Percentiles rank a stretch among this genome's conserved stretches.
phyloP scores from a whole-genome alignment of 768 basidiomycete species.

The Scleroderma citrinum region DNA sequence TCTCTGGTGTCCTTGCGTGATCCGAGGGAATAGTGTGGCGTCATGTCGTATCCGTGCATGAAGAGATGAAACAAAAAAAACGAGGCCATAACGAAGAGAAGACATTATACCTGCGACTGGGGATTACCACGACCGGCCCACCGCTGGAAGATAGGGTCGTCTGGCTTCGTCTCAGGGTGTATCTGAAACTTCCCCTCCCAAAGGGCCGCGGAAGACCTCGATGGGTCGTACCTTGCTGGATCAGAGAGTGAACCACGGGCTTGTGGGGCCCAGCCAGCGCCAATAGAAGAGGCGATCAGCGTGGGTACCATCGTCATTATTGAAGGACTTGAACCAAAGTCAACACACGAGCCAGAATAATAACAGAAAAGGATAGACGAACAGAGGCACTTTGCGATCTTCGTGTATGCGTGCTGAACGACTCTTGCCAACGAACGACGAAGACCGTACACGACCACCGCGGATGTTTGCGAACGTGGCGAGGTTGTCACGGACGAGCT shows the following conservation, averaged over 20 bases:
- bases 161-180: constrained; percentile 75
- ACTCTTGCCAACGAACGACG: constrained; percentile 80
- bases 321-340: constrained; percentile 45
- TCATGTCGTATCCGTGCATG: not conserved
- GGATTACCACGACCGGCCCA: constrained; percentile 14
- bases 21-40: not conserved
- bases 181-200: constrained; percentile 84
- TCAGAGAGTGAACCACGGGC: constrained; percentile 57
- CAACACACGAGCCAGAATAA: constrained; percentile 6
- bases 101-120: constrained; percentile 5
- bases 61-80: not conserved
- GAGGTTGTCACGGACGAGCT: constrained; percentile 82
- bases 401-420: constrained; percentile 54
- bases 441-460: constrained; percentile 83
- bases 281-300: constrained; percentile 67
- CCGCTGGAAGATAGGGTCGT: constrained; percentile 48
- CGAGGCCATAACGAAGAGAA: not conserved
- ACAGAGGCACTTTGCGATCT: constrained; percentile 40
- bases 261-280: constrained; percentile 57
- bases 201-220: constrained; percentile 72
- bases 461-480: constrained; percentile 75
- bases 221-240: constrained; percentile 72
- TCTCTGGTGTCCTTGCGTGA: not conserved
- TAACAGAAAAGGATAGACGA: constrained; percentile 29
- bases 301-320: constrained; percentile 75